phyloP scores from a whole-genome alignment of 176 grass and related monocot species.

The Dactylis glomerata region DNA sequence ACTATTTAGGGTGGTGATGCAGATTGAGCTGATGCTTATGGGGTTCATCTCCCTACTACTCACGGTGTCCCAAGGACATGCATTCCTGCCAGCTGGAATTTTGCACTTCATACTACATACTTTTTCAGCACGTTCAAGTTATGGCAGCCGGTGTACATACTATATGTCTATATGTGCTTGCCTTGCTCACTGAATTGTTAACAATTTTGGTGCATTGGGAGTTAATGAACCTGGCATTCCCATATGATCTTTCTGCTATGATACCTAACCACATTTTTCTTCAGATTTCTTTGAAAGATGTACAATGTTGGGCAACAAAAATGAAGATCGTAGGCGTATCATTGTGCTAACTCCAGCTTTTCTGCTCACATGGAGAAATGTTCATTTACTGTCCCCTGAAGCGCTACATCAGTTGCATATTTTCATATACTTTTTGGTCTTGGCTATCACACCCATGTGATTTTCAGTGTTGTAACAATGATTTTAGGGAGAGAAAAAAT shows the following conservation, averaged over 20 bases:
- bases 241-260: not conserved
- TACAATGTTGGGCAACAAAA: not conserved
- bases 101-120: not conserved
- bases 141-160: not conserved
- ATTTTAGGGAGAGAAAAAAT: too few species aligned
- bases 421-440: constrained; percentile 87
- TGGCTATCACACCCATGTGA: constrained; percentile 57
- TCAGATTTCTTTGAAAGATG: not conserved
- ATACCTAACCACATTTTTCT: not conserved
- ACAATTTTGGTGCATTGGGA: not conserved
- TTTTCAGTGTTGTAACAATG: constrained; percentile 80
- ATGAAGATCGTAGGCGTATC: not conserved
- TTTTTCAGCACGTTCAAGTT: not conserved
- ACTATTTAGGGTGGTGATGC: constrained; percentile 38
- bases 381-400: constrained; percentile 70
- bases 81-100: constrained; percentile 53
- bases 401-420: constrained; percentile 82
- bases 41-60: constrained; percentile 93
- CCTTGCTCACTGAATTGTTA: not conserved
- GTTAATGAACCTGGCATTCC: not conserved
- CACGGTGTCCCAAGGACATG: constrained; percentile 78
- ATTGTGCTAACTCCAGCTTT: constrained; percentile 1
- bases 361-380: constrained; percentile 39
- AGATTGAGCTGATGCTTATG: constrained; percentile 87
- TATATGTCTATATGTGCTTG: not conserved